Percentiles rank a stretch among this genome's conserved stretches.
These are phyloP conservation scores for Apiospora aurea DNA, from an alignment of 2,329 filamentous ascomycete genomes.

Conservation along the genomic window DNA sequence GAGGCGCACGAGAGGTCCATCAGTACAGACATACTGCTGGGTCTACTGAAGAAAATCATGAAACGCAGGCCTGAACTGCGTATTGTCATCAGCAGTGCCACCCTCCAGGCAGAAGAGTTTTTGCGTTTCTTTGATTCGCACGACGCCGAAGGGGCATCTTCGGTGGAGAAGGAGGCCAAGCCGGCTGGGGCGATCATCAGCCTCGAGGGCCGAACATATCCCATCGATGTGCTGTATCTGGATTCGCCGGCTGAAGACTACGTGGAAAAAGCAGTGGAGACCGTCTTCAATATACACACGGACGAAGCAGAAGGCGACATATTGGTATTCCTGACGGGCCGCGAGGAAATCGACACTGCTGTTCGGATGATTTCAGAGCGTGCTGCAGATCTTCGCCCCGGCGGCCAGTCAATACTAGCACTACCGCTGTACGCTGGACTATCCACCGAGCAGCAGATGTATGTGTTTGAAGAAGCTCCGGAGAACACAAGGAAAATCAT, in stretches of 20 bases:
- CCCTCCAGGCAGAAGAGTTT: constrained; percentile 88
- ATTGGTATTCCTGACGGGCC: constrained; percentile 87
- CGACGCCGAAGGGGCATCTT: constrained; percentile 47
- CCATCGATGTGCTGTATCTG: constrained; percentile 86
- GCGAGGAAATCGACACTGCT: constrained; percentile 88
- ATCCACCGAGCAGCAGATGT: constrained; percentile 91
- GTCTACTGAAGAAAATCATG: constrained; percentile 88
- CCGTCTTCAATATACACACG: constrained; percentile 86
- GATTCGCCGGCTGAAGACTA: constrained; percentile 84
- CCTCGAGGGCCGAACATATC: constrained; percentile 86
- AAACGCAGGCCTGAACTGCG: constrained; percentile 81
- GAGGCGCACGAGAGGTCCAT: constrained; percentile 95
- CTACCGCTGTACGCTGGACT: constrained; percentile 90
- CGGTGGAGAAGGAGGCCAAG: constrained; percentile 35
- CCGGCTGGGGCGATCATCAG: constrained; percentile 71
- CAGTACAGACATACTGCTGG: constrained; percentile 89
- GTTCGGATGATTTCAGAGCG: constrained; percentile 82
- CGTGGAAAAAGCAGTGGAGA: constrained; percentile 80
- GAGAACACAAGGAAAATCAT: constrained; percentile 89
- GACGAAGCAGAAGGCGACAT: constrained; percentile 86
- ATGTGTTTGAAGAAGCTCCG: constrained; percentile 85
- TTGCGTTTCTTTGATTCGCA: constrained; percentile 72
- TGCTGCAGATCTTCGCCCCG: constrained; percentile 66
- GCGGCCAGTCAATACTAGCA: constrained; percentile 67
- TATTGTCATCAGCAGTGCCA: constrained; percentile 92